Base-by-base conservation (phyloP, 805 yeast genomes). In the Barnettozyma sucrosica region DNA sequence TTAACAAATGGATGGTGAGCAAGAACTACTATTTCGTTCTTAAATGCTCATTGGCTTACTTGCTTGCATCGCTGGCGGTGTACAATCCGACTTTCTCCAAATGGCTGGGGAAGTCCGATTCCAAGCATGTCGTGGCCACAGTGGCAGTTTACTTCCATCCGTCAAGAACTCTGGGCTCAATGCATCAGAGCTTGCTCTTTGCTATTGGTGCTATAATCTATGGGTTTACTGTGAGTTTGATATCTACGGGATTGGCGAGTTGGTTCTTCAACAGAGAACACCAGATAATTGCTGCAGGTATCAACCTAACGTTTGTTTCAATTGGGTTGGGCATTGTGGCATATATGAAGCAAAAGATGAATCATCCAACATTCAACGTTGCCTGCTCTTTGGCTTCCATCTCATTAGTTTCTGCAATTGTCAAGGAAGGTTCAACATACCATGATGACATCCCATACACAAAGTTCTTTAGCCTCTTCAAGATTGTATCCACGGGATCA, bases 141-240 rank as follows among this genome's bases (percentile, higher is more conserved):
- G 83, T 83, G 9, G 84, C 87, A 1, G 93, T 87, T 2, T 88
- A 88, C 63, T 87, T 88, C 69, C 93, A 87, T 59, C 89, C 95
- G 0, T 76, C 90, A 2, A 65, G 95, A 43, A 75, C 93, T 0
- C 76, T 78, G 48, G 96, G 96, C 0, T 78, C 87, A 18, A 87
- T 87, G 92, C 75, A 80, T 50, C 89, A 87, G 59, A 81, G 89
- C 11, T 62, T 84, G 16, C 59, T 77, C 39, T 88, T 79, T 65
- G 90, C 83, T 3, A 55, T 72, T 0, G 48, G 77, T 3, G 69
- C 89, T 1, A 64, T 85, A 14, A 45, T 68, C 4, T 87, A 71
- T 66, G 76, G 80, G 39, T 74, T 79, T 46, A 46, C 70, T 0
- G 73, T 81, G 8, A 74, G 85, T 4, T 61, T 79, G 14, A 53